Base-by-base conservation (phyloP, 352 stramenopile species). In the Phytopythium aichiense region DNA sequence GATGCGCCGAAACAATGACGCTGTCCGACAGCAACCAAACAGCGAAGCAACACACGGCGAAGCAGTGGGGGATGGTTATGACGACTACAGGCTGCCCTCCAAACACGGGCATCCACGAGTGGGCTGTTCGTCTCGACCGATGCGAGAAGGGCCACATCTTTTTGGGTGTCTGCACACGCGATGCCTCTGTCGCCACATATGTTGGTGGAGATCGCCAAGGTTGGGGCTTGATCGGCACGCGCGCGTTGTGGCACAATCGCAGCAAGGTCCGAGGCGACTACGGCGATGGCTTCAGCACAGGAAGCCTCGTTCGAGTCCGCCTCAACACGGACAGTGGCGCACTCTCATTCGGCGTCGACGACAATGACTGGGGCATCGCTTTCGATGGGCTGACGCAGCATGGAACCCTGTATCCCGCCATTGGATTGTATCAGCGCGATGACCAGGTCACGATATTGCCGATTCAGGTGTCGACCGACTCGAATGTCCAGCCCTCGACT, bases 81-180 rank as follows among this genome's bases (percentile, higher is more conserved):
- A 77, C 87, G 40, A 94, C 84, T 7, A 92, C 84, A 7, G 87
- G 79, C 16, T 96, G 83, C 48, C 77, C 88, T 52, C 84, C 84
- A 28, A 96, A 94, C 57, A 90, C 81, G 18, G 86, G 88, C 28
- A 87, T 92, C 61, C 85, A 96, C 63, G 85, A 95, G 56, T 96
- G 88, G 88, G 87, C 81, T 2, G 88, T 96, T 59, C 76, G 82
- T 30, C 73, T 96, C 30, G 85, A 96, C 67, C 82, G 87, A 30
- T 96, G 88, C 45, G 88, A 96, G 50, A 96, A 96, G 40, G 88
- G 88, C 1, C 88, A 96, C 60, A 93, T 96, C 61, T 96, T 96
- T 49, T 74, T 96, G 56, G 88, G 88, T 33, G 88, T 96, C 12
- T 94, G 84, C 46, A 93, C 87, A 22, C 74, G 88, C 46, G 85